These are phyloP conservation scores for Colletotrichum noveboracense DNA, from an alignment of 2,329 filamentous ascomycete genomes.

Conservation along the genomic window DNA sequence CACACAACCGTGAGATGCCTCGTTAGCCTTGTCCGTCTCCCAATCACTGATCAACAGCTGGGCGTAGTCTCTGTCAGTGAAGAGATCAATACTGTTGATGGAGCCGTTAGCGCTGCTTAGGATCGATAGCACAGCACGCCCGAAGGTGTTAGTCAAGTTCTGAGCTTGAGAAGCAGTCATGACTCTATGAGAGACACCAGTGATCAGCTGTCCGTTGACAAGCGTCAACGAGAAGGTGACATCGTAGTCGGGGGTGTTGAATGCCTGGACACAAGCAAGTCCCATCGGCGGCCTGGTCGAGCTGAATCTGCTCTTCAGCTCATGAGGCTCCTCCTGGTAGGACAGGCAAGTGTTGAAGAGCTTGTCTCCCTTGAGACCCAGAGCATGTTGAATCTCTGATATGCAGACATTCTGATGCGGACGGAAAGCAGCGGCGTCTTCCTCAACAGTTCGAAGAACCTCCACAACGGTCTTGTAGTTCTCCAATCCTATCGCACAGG, in stretches of 20 bases:
- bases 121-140: constrained; percentile 53
- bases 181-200: constrained; percentile 49
- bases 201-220: constrained; percentile 42
- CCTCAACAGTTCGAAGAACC: constrained; percentile 36
- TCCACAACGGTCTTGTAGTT: constrained; percentile 35
- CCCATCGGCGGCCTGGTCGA: constrained; percentile 29
- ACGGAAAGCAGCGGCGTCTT: constrained; percentile 32
- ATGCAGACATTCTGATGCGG: constrained; percentile 51
- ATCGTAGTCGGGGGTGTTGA: constrained; percentile 52
- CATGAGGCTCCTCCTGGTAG: constrained; percentile 46
- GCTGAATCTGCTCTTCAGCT: constrained; percentile 37
- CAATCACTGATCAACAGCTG: constrained; percentile 60
- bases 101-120: constrained; percentile 44
- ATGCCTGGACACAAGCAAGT: constrained; percentile 39
- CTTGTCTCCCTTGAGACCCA: constrained; percentile 44
- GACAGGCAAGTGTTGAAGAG: constrained; percentile 59
- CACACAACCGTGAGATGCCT: constrained; percentile 45
- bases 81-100: constrained; percentile 54
- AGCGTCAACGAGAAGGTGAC: constrained; percentile 51
- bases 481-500: constrained; percentile 38
- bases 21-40: constrained; percentile 40
- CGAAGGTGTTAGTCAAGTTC: constrained; percentile 58
- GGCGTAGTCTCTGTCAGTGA: constrained; percentile 59
- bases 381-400: constrained; percentile 50
- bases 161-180: constrained; percentile 47